These are phyloP conservation scores for Sinapis alba DNA, from an alignment of 441 rosid genomes.

Conservation along the genomic window DNA sequence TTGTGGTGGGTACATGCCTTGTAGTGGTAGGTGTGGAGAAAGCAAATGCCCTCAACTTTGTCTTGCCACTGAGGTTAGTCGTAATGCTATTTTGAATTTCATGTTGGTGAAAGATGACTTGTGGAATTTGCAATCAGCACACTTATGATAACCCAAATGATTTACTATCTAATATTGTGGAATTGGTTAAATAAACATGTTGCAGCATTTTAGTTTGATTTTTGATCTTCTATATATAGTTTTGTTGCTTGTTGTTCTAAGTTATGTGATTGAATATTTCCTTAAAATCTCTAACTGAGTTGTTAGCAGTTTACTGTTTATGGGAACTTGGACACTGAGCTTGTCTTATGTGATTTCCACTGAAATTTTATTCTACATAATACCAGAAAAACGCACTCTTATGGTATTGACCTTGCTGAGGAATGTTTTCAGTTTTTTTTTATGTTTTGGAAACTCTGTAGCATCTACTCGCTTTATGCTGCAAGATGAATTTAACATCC, in stretches of 20 bases:
- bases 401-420: constrained; percentile 5
- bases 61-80: constrained; percentile 84
- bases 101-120: constrained; percentile 40
- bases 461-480: constrained; percentile 91
- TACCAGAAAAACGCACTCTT: background rate
- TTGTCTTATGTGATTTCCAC: background rate
- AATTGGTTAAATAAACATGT: background rate
- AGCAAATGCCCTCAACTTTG: constrained; percentile 88
- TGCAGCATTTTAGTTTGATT: too few species aligned
- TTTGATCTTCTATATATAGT: too few species aligned
- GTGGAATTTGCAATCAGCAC: background rate
- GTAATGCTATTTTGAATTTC: background rate
- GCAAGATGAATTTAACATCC: constrained; percentile 99
- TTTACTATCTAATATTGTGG: background rate
- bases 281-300: background rate
- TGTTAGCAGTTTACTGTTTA: background rate
- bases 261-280: background rate
- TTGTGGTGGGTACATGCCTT: constrained; percentile 98
- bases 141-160: too few species aligned
- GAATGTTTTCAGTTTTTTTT: constrained; percentile 55
- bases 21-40: constrained; percentile 96
- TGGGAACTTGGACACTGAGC: background rate
- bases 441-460: constrained; percentile 90
- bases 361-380: background rate
- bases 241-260: background rate